Conservation (phyloP, 768 basidiomycete genomes). For the Trametes sanguinea region DNA sequence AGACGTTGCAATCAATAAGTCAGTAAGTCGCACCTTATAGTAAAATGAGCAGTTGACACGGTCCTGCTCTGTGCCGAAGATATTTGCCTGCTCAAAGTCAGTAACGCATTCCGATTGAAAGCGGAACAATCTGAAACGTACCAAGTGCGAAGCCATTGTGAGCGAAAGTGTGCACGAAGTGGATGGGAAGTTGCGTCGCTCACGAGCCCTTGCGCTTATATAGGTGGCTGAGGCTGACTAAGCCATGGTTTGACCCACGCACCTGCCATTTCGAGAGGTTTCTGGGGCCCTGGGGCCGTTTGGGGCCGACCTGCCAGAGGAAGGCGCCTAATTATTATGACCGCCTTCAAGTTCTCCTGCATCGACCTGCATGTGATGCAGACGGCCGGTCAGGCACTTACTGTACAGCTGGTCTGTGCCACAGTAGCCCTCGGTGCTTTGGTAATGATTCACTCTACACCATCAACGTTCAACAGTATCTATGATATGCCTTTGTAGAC, state of each 20-base stretch:
- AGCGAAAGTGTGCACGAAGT: background rate
- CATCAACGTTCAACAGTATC: too few species aligned
- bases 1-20: conserved; percentile 1
- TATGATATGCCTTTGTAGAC: too few species aligned
- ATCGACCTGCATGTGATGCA: too few species aligned
- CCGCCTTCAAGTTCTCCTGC: too few species aligned
- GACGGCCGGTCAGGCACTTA: too few species aligned
- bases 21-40: conserved; percentile 69
- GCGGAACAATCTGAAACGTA: conserved; percentile 28
- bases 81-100: conserved; percentile 67
- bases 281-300: conserved; percentile 1
- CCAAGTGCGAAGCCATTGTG: conserved; percentile 76
- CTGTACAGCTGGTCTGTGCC: too few species aligned
- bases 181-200: background rate
- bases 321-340: background rate
- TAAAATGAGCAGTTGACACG: conserved; percentile 99
- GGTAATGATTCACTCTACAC: too few species aligned
- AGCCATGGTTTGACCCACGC: background rate
- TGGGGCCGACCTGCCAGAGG: background rate
- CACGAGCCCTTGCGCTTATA: conserved; percentile 3
- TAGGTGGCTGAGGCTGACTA: conserved; percentile 28
- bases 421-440: too few species aligned
- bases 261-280: conserved; percentile 9
- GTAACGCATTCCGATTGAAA: background rate
- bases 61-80: conserved; percentile 93